Conservation (phyloP, 257 asterid species). For the Scutellaria baicalensis region DNA sequence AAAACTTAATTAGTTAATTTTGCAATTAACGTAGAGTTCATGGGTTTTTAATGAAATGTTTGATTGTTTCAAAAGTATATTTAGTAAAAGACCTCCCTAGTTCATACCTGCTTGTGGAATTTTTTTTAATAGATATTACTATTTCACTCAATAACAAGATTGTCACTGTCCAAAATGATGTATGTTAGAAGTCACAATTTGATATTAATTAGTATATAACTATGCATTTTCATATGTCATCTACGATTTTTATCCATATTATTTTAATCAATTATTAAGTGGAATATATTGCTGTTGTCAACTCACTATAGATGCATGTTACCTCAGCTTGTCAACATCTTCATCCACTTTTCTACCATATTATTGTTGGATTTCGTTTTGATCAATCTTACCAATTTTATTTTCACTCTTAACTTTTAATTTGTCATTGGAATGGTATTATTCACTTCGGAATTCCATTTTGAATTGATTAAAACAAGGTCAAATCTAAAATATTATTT, state of each 20-base stretch:
- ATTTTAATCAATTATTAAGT: not conserved
- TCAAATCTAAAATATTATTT: too few species aligned
- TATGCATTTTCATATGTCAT: not conserved
- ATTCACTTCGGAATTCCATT: too few species aligned
- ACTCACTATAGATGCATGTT: conserved; percentile 6
- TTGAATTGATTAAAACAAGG: too few species aligned
- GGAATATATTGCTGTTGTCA: conserved; percentile 10
- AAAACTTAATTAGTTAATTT: too few species aligned
- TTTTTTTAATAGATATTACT: not conserved
- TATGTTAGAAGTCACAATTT: not conserved
- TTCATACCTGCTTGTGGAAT: not conserved
- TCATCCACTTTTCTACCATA: not conserved
- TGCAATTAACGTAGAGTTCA: too few species aligned
- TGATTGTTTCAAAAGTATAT: not conserved
- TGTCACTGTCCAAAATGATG: not conserved
- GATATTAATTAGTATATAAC: not conserved
- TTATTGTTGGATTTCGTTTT: not conserved
- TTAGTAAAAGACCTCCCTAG: not conserved
- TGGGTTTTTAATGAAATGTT: not conserved
- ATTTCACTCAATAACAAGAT: not conserved
- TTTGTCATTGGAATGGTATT: too few species aligned
- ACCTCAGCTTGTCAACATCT: not conserved
- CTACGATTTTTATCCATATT: not conserved
- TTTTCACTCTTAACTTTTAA: too few species aligned
- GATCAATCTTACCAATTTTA: too few species aligned